These are phyloP conservation scores for Apiospora pterosperma DNA, from an alignment of 2,329 filamentous ascomycete species.

Conservation along the genomic window DNA sequence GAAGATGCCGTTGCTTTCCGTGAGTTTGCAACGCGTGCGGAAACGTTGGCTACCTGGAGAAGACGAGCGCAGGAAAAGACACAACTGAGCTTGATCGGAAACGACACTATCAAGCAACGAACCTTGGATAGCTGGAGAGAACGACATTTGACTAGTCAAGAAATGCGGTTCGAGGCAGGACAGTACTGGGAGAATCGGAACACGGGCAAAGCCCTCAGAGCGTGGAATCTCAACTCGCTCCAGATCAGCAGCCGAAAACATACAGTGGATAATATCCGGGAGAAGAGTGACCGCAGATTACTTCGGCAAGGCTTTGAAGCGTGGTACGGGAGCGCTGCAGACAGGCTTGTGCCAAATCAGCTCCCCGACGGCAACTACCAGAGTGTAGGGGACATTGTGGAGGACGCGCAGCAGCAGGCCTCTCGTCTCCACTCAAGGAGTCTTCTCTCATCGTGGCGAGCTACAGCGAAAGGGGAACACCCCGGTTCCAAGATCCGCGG, in stretches of 20 bases:
- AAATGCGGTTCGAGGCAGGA: slow-evolving; percentile 17
- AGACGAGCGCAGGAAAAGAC: slow-evolving; percentile 17
- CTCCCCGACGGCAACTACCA: slow-evolving; percentile 19
- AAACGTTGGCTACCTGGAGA: slow-evolving; percentile 24
- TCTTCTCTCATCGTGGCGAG: slow-evolving; percentile 20
- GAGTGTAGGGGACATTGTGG: slow-evolving; percentile 19
- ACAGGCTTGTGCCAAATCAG: slow-evolving; percentile 23
- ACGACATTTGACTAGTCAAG: slow-evolving; percentile 13
- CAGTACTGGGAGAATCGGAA: slow-evolving; percentile 21
- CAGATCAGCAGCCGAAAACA: slow-evolving; percentile 25
- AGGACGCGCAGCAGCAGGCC: slow-evolving; percentile 20
- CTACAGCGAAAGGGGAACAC: slow-evolving; percentile 6
- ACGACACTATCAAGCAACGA: slow-evolving; percentile 19
- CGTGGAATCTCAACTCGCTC: slow-evolving; percentile 26
- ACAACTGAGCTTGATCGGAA: slow-evolving; percentile 15
- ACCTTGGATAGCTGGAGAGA: slow-evolving; percentile 23
- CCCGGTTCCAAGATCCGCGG: not conserved
- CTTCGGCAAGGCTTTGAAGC: slow-evolving; percentile 24
- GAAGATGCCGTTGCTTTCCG: slow-evolving; percentile 19
- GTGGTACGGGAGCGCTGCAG: slow-evolving; percentile 24
- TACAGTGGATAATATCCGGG: slow-evolving; percentile 24
- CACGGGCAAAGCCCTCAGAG: slow-evolving; percentile 20
- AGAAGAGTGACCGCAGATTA: slow-evolving; percentile 25
- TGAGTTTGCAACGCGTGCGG: slow-evolving; percentile 17
- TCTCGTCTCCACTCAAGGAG: slow-evolving; percentile 16